Evolutionary conservation across 768 basidiomycete species (phyloP).

Genomic region (Botryobasidium botryosum): DNA sequence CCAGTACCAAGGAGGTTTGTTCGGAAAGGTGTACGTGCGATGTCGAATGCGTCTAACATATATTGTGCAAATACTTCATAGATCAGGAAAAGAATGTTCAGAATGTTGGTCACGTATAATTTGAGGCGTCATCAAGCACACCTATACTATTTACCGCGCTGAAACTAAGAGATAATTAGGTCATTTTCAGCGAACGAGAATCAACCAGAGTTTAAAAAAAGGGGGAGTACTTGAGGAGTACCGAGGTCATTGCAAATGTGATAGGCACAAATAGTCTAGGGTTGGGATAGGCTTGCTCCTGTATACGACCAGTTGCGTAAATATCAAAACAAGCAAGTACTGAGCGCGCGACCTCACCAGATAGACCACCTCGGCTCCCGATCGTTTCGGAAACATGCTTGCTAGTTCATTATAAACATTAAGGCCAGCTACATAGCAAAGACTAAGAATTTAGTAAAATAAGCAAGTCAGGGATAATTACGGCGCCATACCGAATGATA

Average conservation of each 20-base stretch:
- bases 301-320: background rate
- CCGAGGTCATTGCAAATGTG: background rate
- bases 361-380: background rate
- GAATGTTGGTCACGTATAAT: background rate
- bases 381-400: slow-evolving; percentile 1
- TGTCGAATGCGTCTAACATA: slow-evolving; percentile 1
- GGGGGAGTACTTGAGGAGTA: too few species aligned
- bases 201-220: too few species aligned
- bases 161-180: too few species aligned
- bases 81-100: background rate
- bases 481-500: background rate
- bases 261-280: background rate
- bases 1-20: background rate
- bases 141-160: background rate
- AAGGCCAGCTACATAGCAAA: background rate
- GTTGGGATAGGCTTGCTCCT: slow-evolving; percentile 3
- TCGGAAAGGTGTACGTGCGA: background rate
- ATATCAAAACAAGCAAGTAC: background rate
- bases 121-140: background rate
- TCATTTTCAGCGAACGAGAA: too few species aligned
- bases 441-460: background rate
- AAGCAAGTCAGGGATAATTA: background rate
- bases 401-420: slow-evolving; percentile 1
- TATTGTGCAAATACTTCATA: slow-evolving; percentile 1
- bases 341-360: background rate